These are phyloP conservation scores for Chaetothyriales sp. DNA, from an alignment of 2,329 filamentous ascomycete species.

Conservation along the genomic window DNA sequence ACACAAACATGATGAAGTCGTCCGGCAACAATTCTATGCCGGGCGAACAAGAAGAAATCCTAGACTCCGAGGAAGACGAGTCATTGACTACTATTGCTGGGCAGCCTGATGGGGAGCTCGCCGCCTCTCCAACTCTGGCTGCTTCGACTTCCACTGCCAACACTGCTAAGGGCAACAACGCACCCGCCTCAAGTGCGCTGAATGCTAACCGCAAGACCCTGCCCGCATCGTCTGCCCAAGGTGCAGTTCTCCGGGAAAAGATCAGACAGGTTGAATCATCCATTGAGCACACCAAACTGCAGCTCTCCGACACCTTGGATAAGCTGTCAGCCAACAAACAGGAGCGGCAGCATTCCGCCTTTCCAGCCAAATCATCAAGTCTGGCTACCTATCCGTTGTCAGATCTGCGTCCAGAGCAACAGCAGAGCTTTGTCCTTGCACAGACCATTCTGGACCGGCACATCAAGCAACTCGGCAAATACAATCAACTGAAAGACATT, in stretches of 20 bases:
- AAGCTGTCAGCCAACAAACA: neutral
- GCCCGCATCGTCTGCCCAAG: neutral
- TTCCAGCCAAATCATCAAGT: neutral
- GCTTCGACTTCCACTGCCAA: neutral
- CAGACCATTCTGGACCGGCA: constrained; percentile 44
- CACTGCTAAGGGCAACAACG: neutral
- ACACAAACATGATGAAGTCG: neutral
- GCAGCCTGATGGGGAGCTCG: neutral
- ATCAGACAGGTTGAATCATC: neutral
- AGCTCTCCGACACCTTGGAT: neutral
- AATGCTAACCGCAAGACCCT: neutral
- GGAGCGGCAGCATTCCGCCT: neutral
- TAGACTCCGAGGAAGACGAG: neutral
- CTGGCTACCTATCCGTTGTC: neutral
- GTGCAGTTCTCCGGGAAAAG: neutral
- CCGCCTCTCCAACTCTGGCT: neutral
- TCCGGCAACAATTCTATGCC: neutral
- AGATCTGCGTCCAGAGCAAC: neutral
- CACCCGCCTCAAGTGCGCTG: neutral
- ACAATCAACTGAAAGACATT: constrained; percentile 57
- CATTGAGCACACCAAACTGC: neutral
- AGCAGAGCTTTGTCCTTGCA: constrained; percentile 20
- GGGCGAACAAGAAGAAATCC: neutral
- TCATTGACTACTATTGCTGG: neutral
- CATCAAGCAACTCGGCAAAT: constrained; percentile 50